Conservation (phyloP, 176 grass and related monocot genomes). For the Carex myosuroides region DNA sequence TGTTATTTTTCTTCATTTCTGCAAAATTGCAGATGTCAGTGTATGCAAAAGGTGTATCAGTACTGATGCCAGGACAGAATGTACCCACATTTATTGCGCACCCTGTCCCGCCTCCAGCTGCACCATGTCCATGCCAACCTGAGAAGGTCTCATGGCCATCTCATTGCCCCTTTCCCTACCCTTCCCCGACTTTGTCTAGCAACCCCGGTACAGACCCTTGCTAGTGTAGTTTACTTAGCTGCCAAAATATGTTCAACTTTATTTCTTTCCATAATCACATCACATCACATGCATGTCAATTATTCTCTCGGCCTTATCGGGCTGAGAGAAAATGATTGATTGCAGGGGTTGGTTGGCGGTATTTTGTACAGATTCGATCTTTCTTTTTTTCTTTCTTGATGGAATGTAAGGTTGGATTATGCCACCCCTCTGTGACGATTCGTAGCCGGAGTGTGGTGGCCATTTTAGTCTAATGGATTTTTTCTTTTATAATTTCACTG, state of each 20-base stretch:
- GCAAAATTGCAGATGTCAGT: constrained; percentile 56
- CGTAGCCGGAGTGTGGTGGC: constrained; percentile 11
- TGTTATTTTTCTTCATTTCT: neutral
- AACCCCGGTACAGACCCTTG: neutral
- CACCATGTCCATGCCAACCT: constrained; percentile 50
- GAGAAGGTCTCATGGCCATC: constrained; percentile 75
- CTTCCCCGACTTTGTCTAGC: constrained; percentile 8
- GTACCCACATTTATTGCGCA: constrained; percentile 80
- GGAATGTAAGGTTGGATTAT: constrained; percentile 3
- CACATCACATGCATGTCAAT: neutral
- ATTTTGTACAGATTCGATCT: constrained; percentile 14
- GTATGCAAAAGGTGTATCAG: constrained; percentile 77
- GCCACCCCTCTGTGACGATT: constrained; percentile 4
- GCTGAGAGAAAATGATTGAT: neutral
- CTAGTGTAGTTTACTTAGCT: constrained; percentile 25
- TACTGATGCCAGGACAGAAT: constrained; percentile 83
- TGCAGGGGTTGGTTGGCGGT: neutral
- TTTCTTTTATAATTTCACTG: neutral
- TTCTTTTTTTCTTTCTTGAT: neutral
- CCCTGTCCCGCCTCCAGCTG: constrained; percentile 36
- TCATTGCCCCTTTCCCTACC: constrained; percentile 34
- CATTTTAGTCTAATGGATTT: neutral
- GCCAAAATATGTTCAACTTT: neutral
- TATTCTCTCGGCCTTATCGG: neutral
- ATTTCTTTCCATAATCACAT: neutral